These are phyloP conservation scores for Luzula sylvatica DNA, from an alignment of 176 grass and related monocot genomes.

Conservation along the genomic window DNA sequence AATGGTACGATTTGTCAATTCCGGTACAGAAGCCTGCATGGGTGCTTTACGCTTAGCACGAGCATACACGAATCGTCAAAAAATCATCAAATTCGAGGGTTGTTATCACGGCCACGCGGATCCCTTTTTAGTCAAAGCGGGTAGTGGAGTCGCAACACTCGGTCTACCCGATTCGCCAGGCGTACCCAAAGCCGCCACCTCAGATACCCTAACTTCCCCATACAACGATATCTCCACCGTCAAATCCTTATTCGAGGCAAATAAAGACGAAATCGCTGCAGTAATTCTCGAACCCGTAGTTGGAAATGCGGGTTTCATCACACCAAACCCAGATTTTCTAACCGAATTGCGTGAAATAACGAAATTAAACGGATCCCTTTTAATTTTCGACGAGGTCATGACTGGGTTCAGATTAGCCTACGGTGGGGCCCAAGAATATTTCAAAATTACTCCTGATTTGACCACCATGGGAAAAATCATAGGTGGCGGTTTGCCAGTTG, in stretches of 20 bases:
- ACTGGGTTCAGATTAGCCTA: constrained; percentile 90
- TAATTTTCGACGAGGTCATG: constrained; percentile 99
- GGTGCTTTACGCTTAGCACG: constrained; percentile 95
- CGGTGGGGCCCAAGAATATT: constrained; percentile 95
- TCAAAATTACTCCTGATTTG: constrained; percentile 84
- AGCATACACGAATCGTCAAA: constrained; percentile 72
- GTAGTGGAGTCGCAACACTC: constrained; percentile 95
- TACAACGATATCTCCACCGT: constrained; percentile 74
- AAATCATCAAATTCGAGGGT: constrained; percentile 93
- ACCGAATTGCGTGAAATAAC: constrained; percentile 74
- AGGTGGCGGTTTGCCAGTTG: constrained; percentile 88
- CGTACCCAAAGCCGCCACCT: constrained; percentile 74
- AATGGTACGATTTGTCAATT: constrained; percentile 99
- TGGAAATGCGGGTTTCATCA: constrained; percentile 91
- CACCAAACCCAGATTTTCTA: constrained; percentile 54
- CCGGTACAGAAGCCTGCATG: constrained; percentile 98
- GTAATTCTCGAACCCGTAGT: constrained; percentile 93
- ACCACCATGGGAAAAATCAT: constrained; percentile 91
- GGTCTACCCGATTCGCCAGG: constrained; percentile 95
- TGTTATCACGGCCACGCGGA: constrained; percentile 98
- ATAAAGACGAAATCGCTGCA: constrained; percentile 77
- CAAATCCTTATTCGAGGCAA: constrained; percentile 58
- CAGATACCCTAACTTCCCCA: constrained; percentile 60
- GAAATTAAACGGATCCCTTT: constrained; percentile 59
- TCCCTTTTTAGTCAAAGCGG: constrained; percentile 92